Evolutionary conservation across 768 basidiomycete species (phyloP), one percentile per base, ranked within the genome.

Genomic region (Suillus luteus): DNA sequence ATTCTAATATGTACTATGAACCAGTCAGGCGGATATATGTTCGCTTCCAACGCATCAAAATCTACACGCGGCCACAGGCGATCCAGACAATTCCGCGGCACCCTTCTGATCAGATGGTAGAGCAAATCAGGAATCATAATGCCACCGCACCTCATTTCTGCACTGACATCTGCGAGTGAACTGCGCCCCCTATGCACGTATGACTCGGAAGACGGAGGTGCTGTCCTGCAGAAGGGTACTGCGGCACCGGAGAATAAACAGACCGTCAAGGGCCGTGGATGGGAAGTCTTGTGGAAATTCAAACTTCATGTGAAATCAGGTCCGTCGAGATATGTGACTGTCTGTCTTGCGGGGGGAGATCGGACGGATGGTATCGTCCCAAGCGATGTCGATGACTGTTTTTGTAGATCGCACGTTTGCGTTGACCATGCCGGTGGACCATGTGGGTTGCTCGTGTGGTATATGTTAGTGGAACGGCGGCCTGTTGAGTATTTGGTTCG

Each of bases 321-420:
- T 92, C 62, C 14, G 85, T 75, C 55, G 24, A 55, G 6, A 8
- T 62, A 17, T 24, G 7, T 5, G 10, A 6, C 22, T 48, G 46
- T 48, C 31, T 55, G n/a, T 48, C 35, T 57, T 55, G 2, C 17
- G 5, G 31, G 12, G 37, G 41, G 19, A 24, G 31, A 43, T 48
- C 46, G 12, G 5, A 22, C 19, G 3, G 46, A 22, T 22, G 10
- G 22, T 48, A 11, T 62, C 9, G 44, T 64, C 31, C 64, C 12
- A 60, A 92, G 95, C 96, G 60, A 95, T 96, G 93, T 89, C 89
- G 2, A 91, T 94, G 90, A 76, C 85, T 0, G 87, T n/a, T 94
- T 1, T 86, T 8, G 77, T 73, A 27, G n/a, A n/a, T n/a, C n/a
- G n/a, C n/a, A n/a, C n/a, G 82, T 81, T 89, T 62, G 93, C 90